Evolutionary conservation across 768 basidiomycete genomes (phyloP).

Genomic region (Tephrocybe sp.): DNA sequence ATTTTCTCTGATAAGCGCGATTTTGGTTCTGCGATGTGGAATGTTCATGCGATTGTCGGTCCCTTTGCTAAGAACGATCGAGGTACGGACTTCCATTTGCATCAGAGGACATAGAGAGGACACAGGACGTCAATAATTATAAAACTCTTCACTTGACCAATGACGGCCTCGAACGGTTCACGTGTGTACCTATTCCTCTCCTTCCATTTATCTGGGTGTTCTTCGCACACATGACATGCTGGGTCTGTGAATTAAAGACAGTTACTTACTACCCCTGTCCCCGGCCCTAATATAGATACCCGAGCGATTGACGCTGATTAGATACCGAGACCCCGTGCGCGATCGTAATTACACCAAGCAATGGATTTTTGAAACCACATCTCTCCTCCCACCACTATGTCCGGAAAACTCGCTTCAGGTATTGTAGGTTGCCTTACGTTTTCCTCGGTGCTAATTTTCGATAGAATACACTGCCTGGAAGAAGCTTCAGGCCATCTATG

Average conservation of each 20-base stretch:
- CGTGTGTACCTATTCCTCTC: no score
- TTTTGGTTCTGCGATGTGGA: no score
- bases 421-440: neutral
- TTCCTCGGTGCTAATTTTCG: slow-evolving; percentile 1
- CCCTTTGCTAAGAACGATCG: no score
- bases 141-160: no score
- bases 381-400: slow-evolving; percentile 39
- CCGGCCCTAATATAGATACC: neutral
- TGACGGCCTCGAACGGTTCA: no score
- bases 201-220: no score
- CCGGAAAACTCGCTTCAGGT: slow-evolving; percentile 67
- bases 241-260: neutral
- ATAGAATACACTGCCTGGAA: slow-evolving; percentile 90
- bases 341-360: slow-evolving; percentile 2
- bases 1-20: no score
- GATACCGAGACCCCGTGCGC: slow-evolving; percentile 1
- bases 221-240: no score
- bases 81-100: no score
- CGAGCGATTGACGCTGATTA: slow-evolving; percentile 4
- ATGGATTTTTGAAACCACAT: slow-evolving; percentile 5
- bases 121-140: no score
- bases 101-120: no score
- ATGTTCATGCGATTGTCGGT: no score
- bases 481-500: slow-evolving; percentile 84
- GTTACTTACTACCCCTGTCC: neutral